These are phyloP conservation scores for Limonomyces culmigenus DNA, from an alignment of 1,284 basidiomycete genomes.

Conservation along the genomic window DNA sequence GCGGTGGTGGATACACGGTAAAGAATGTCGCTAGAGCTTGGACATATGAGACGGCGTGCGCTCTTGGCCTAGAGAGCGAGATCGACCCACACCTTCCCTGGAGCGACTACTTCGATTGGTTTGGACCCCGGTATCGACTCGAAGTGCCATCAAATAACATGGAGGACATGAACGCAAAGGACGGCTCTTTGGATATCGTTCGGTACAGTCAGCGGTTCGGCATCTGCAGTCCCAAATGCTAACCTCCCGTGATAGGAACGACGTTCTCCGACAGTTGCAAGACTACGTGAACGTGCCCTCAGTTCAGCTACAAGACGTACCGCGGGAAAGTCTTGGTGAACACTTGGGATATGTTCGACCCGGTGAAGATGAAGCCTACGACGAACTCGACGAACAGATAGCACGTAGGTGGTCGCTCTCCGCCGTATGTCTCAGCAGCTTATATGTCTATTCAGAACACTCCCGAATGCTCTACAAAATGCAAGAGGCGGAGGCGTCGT, in stretches of 20 bases:
- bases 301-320: slow-evolving; percentile 76
- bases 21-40: slow-evolving; percentile 93
- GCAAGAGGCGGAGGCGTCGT: slow-evolving; percentile 32
- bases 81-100: slow-evolving; percentile 80
- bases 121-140: slow-evolving; percentile 87
- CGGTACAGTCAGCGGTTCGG: slow-evolving; percentile 27
- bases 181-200: slow-evolving; percentile 69
- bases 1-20: slow-evolving; percentile 93
- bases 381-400: slow-evolving; percentile 49
- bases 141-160: slow-evolving; percentile 88
- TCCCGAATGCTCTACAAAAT: slow-evolving; percentile 43
- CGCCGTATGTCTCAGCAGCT: background rate
- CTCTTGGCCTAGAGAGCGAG: slow-evolving; percentile 65
- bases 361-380: slow-evolving; percentile 26
- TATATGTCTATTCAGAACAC: slow-evolving; percentile 27
- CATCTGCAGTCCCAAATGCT: slow-evolving; percentile 2
- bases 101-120: slow-evolving; percentile 97
- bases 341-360: slow-evolving; percentile 36
- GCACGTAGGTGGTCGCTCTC: slow-evolving; percentile 33
- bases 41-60: slow-evolving; percentile 95
- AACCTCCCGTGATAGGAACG: slow-evolving; percentile 23
- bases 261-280: slow-evolving; percentile 66
- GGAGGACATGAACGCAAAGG: slow-evolving; percentile 82
- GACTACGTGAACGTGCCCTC: slow-evolving; percentile 74
- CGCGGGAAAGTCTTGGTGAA: slow-evolving; percentile 42